Conservation (phyloP, 371 early-diverging fungal species). For the Dichotomocladium elegans region DNA sequence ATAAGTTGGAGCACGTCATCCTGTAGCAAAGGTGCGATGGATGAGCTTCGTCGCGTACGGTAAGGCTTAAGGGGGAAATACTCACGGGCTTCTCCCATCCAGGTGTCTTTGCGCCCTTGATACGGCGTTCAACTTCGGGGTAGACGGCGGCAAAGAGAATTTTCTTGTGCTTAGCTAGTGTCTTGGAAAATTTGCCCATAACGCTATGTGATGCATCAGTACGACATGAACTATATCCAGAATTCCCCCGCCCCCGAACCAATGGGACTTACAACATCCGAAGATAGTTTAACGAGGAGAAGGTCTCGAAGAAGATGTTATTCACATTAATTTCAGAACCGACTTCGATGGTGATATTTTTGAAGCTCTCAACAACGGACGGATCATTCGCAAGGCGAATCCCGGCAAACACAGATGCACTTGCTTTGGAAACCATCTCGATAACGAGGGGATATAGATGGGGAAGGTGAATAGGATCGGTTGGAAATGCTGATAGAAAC, state of each 20-base stretch:
- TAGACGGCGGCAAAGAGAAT: conserved; percentile 2
- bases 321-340: conserved; percentile 8
- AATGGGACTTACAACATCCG: conserved; percentile 13
- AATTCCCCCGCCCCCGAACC: too few species aligned
- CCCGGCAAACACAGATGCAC: conserved; percentile 21
- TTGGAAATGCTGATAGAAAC: not conserved
- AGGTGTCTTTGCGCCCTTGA: not conserved
- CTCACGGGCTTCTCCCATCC: conserved; percentile 3
- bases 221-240: too few species aligned
- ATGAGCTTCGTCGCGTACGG: too few species aligned
- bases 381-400: conserved; percentile 6
- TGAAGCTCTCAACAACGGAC: conserved; percentile 16
- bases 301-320: conserved; percentile 7
- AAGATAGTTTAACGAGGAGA: not conserved
- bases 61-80: too few species aligned
- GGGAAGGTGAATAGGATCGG: not conserved
- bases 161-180: not conserved
- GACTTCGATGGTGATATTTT: conserved; percentile 18
- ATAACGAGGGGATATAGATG: conserved; percentile 15
- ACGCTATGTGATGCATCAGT: too few species aligned
- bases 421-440: conserved; percentile 14
- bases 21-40: not conserved
- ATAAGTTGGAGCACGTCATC: conserved; percentile 17
- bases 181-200: conserved; percentile 9
- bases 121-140: conserved; percentile 3